A percentile compares a stretch with the other conserved stretches of the same genome.
Evolutionary conservation across 768 basidiomycete species (phyloP).

Genomic region (Phlegmacium glaucopus): DNA sequence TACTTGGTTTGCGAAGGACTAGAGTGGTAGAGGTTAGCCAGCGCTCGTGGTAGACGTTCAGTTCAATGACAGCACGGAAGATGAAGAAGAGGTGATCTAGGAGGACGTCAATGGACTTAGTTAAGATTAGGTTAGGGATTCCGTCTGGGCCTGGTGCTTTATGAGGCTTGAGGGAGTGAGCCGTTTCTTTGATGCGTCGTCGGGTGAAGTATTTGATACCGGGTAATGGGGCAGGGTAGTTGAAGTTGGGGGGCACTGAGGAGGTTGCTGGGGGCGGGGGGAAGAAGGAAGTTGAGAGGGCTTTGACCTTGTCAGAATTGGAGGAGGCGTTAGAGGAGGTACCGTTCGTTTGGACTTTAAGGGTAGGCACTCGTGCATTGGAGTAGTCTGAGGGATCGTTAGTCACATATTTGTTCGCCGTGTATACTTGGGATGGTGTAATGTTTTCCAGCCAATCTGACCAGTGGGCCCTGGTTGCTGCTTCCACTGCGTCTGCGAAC

Average conservation of each 20-base stretch:
- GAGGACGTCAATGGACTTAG: constrained; percentile 3
- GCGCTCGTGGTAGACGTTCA: constrained; percentile 21
- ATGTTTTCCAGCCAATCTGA: neutral
- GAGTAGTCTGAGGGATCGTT: neutral
- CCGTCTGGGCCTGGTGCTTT: neutral
- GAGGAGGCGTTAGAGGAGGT: no score
- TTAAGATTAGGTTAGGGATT: neutral
- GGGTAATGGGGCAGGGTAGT: no score
- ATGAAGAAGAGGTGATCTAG: constrained; percentile 7
- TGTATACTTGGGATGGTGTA: neutral
- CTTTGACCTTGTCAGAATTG: no score
- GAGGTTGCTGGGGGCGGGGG: no score
- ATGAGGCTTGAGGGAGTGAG: no score
- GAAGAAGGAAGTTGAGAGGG: no score
- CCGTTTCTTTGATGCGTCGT: no score
- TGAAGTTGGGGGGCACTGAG: no score
- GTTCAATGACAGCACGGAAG: constrained; percentile 8
- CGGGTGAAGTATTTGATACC: no score
- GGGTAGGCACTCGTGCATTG: neutral
- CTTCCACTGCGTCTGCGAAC: neutral
- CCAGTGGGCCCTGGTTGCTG: neutral
- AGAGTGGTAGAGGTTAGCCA: constrained; percentile 27
- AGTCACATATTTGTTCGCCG: neutral
- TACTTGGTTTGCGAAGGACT: constrained; percentile 34
- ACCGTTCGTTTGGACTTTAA: no score